Evolutionary conservation across 1,284 basidiomycete genomes (phyloP).

Genomic region (Hemileia vastatrix): DNA sequence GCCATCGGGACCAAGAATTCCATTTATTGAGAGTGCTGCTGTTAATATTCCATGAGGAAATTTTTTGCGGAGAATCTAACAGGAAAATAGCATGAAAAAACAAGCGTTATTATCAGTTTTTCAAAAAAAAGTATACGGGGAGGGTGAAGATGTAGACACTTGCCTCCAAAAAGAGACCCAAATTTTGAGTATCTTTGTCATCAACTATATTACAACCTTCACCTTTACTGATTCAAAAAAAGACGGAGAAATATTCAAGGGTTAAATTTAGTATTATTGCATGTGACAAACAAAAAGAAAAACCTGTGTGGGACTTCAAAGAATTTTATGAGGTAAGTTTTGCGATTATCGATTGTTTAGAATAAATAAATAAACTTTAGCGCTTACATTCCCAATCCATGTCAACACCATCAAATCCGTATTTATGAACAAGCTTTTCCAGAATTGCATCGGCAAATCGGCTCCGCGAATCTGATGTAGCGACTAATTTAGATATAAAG

Average conservation of each 20-base stretch:
- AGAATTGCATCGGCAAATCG: too few relatives aligned
- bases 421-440: not conserved
- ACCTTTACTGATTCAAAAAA: constrained; percentile 2
- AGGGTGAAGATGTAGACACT: not conserved
- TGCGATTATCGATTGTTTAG: too few relatives aligned
- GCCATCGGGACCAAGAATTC: too few relatives aligned
- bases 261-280: too few relatives aligned
- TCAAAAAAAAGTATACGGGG: not conserved
- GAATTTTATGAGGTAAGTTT: too few relatives aligned
- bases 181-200: constrained; percentile 6
- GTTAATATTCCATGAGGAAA: constrained; percentile 10
- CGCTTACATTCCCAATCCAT: constrained; percentile 2
- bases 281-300: too few relatives aligned
- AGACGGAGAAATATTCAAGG: too few relatives aligned
- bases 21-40: constrained; percentile 1
- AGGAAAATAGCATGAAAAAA: not conserved
- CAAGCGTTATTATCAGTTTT: too few relatives aligned
- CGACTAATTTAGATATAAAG: not conserved
- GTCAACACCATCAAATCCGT: not conserved
- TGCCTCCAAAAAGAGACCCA: constrained; percentile 9
- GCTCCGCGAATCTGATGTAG: too few relatives aligned
- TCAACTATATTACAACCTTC: constrained; percentile 14
- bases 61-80: constrained; percentile 7
- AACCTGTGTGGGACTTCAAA: too few relatives aligned
- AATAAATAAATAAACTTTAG: too few relatives aligned